These are phyloP conservation scores for Psilocybe subaeruginosa DNA, from an alignment of 768 basidiomycete genomes.

Conservation along the genomic window DNA sequence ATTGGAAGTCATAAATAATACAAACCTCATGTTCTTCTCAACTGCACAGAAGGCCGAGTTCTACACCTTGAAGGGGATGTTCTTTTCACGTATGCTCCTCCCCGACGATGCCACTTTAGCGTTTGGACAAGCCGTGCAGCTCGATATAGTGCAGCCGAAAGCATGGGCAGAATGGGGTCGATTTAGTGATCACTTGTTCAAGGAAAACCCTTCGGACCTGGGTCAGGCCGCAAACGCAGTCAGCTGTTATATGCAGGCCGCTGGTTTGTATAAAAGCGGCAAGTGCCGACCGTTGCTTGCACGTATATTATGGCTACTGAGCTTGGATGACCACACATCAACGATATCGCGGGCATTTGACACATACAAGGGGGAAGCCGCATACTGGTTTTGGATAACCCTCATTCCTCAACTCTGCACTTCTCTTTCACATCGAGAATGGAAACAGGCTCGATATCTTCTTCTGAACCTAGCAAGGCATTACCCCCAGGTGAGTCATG, in stretches of 20 bases:
- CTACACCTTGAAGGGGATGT: slow-evolving; percentile 98
- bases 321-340: slow-evolving; percentile 79
- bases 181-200: slow-evolving; percentile 92
- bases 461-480: slow-evolving; percentile 87
- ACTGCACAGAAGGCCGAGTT: slow-evolving; percentile 96
- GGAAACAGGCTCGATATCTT: slow-evolving; percentile 89
- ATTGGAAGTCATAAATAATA: slow-evolving; percentile 98
- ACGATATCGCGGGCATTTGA: slow-evolving; percentile 85
- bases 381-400: slow-evolving; percentile 99
- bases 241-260: slow-evolving; percentile 97
- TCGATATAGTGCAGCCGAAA: slow-evolving; percentile 93
- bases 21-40: slow-evolving; percentile 98
- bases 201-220: slow-evolving; percentile 77
- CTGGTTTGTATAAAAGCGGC: slow-evolving; percentile 90
- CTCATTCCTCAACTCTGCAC: slow-evolving; percentile 92
- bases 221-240: slow-evolving; percentile 87
- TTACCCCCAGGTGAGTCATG: slow-evolving; percentile 80
- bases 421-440: slow-evolving; percentile 89
- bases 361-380: slow-evolving; percentile 93
- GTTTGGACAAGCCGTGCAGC: slow-evolving; percentile 94
- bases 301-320: slow-evolving; percentile 95
- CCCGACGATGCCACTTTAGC: slow-evolving; percentile 90
- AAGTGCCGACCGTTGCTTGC: slow-evolving; percentile 92
- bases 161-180: slow-evolving; percentile 99
- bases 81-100: slow-evolving; percentile 85